phyloP scores from a whole-genome alignment of 2,329 filamentous ascomycete species.

The Cercospora sp. region DNA sequence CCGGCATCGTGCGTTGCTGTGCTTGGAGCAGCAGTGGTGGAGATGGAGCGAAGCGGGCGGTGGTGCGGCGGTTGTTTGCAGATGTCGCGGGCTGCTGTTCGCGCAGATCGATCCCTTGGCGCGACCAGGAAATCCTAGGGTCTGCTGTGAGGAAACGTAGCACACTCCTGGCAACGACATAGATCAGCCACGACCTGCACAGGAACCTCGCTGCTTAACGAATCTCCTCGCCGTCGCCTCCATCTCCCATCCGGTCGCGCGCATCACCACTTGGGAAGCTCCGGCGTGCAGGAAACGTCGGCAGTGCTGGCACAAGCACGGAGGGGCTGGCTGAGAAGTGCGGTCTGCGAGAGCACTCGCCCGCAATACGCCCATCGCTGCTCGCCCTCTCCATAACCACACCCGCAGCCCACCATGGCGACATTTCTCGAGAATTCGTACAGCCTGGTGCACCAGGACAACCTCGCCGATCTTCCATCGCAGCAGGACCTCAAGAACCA shows the following conservation, averaged over 20 bases:
- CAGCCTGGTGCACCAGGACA: slow-evolving; percentile 97
- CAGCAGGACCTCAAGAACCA: slow-evolving; percentile 82
- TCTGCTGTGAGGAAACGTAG: slow-evolving; percentile 7
- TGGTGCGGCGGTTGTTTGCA: background rate
- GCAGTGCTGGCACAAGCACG: background rate
- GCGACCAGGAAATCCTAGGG: slow-evolving; percentile 4
- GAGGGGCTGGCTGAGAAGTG: slow-evolving; percentile 33
- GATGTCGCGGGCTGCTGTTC: background rate
- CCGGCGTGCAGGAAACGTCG: slow-evolving; percentile 19
- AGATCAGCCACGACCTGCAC: background rate
- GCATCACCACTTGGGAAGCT: background rate
- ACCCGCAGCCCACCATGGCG: slow-evolving; percentile 66
- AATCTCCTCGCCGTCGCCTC: background rate
- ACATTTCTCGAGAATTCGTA: slow-evolving; percentile 93
- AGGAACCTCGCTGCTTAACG: background rate
- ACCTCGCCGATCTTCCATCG: slow-evolving; percentile 86
- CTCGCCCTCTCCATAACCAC: background rate
- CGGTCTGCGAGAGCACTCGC: slow-evolving; percentile 34
- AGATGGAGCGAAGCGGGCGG: background rate
- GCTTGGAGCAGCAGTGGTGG: background rate
- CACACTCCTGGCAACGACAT: slow-evolving; percentile 7
- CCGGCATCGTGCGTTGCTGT: slow-evolving; percentile 54
- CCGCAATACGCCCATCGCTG: slow-evolving; percentile 7
- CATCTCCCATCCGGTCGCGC: background rate
- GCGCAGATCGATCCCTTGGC: slow-evolving; percentile 2